These are phyloP conservation scores for Cruciata laevipes DNA, from an alignment of 257 asterid genomes.

Conservation along the genomic window DNA sequence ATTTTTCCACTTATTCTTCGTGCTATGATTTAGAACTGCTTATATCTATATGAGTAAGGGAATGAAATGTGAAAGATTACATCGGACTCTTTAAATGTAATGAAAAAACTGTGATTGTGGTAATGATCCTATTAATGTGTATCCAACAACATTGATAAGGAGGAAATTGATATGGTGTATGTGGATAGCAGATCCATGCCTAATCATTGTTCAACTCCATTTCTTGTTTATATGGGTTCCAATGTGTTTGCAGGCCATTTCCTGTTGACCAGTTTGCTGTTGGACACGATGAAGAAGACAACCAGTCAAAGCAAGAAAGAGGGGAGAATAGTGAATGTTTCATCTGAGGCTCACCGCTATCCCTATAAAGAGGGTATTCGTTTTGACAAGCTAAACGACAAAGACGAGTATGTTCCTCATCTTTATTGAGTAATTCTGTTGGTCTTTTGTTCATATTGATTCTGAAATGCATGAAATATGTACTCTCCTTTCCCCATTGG, in stretches of 20 bases:
- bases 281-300: conserved; percentile 79
- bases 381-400: conserved; percentile 54
- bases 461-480: conserved; percentile 6
- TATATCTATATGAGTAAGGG: neutral
- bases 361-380: conserved; percentile 61
- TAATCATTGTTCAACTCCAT: neutral
- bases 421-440: neutral
- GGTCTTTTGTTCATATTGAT: neutral
- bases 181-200: neutral
- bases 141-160: neutral
- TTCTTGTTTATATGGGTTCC: neutral
- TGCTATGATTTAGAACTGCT: neutral
- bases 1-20: neutral
- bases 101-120: neutral
- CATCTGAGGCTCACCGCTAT: conserved; percentile 58
- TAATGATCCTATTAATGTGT: neutral
- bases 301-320: conserved; percentile 48
- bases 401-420: conserved; percentile 35
- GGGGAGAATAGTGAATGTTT: conserved; percentile 82
- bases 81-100: too few species aligned
- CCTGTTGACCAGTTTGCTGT: conserved; percentile 59
- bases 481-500: neutral
- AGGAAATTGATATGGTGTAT: neutral
- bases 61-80: too few species aligned
- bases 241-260: conserved; percentile 67